phyloP scores from a whole-genome alignment of 306 rosid genomes.

The Fagus crenata region DNA sequence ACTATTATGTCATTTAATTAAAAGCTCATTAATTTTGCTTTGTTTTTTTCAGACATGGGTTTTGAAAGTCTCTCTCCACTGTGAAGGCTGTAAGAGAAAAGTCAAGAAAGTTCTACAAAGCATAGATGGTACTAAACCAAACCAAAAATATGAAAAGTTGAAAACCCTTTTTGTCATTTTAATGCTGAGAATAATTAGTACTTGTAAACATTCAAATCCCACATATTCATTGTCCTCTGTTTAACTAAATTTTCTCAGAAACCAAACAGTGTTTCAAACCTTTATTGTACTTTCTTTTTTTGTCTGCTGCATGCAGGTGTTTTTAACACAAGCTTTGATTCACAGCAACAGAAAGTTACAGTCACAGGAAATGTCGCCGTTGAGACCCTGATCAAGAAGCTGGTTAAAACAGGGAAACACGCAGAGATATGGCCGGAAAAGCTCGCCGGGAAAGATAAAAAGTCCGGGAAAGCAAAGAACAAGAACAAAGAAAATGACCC shows the following conservation, averaged over 20 bases:
- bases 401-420: conserved; percentile 62
- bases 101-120: conserved; percentile 75
- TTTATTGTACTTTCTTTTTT: conserved; percentile 6
- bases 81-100: conserved; percentile 86
- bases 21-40: neutral
- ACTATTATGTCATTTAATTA: conserved; percentile 5
- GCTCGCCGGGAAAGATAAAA: conserved; percentile 37
- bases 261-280: neutral
- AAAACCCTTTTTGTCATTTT: neutral
- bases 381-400: conserved; percentile 62
- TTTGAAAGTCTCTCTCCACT: conserved; percentile 78
- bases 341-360: conserved; percentile 66
- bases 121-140: conserved; percentile 65
- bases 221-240: neutral
- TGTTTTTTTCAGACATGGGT: conserved; percentile 59
- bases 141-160: neutral
- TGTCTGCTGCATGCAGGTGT: conserved; percentile 48
- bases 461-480: conserved; percentile 37
- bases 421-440: conserved; percentile 78
- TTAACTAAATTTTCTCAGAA: neutral
- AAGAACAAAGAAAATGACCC: conserved; percentile 32
- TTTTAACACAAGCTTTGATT: conserved; percentile 63
- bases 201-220: conserved; percentile 17
- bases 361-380: conserved; percentile 64
- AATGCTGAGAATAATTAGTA: conserved; percentile 12